Conservation (phyloP, 2,329 filamentous ascomycete genomes). For the Pseudopyrenochaeta lycopersici region DNA sequence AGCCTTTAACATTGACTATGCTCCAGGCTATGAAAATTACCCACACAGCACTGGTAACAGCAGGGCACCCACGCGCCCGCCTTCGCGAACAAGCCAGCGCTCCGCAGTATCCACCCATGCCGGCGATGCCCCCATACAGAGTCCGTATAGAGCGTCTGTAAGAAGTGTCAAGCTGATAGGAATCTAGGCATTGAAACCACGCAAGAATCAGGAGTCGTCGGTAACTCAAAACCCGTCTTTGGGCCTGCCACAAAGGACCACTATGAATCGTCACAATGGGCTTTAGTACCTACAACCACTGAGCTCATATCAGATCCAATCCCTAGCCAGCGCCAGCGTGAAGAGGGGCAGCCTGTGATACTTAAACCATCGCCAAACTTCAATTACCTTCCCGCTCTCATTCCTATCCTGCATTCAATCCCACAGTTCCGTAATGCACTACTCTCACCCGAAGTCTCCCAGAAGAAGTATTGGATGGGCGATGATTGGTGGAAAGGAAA, state of each 20-base stretch:
- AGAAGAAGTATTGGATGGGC: conserved; percentile 64
- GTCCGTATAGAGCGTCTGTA: conserved; percentile 28
- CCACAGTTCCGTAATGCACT: conserved; percentile 67
- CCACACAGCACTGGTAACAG: conserved; percentile 42
- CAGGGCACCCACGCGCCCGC: conserved; percentile 47
- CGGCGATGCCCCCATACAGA: conserved; percentile 44
- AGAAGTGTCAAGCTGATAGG: conserved; percentile 23
- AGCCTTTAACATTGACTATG: conserved; percentile 50
- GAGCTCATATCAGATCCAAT: conserved; percentile 64
- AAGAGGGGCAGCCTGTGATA: conserved; percentile 62
- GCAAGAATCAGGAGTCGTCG: conserved; percentile 66
- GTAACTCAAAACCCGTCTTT: conserved; percentile 55
- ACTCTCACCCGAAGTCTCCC: conserved; percentile 56
- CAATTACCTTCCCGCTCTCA: conserved; percentile 64
- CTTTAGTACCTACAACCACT: conserved; percentile 61
- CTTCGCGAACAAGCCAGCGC: conserved; percentile 45
- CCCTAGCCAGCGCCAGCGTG: conserved; percentile 57
- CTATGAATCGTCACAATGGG: conserved; percentile 66
- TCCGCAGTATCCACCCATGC: conserved; percentile 39
- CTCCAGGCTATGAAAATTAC: conserved; percentile 39
- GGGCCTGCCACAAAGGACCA: conserved; percentile 63
- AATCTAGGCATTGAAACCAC: conserved; percentile 39
- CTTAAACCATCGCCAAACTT: conserved; percentile 63
- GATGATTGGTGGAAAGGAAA: conserved; percentile 70
- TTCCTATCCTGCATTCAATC: conserved; percentile 71